A percentile compares a stretch with the other conserved stretches of the same genome.
Evolutionary conservation across 345 rosid species (phyloP).

Genomic region (Anacardium occidentale): DNA sequence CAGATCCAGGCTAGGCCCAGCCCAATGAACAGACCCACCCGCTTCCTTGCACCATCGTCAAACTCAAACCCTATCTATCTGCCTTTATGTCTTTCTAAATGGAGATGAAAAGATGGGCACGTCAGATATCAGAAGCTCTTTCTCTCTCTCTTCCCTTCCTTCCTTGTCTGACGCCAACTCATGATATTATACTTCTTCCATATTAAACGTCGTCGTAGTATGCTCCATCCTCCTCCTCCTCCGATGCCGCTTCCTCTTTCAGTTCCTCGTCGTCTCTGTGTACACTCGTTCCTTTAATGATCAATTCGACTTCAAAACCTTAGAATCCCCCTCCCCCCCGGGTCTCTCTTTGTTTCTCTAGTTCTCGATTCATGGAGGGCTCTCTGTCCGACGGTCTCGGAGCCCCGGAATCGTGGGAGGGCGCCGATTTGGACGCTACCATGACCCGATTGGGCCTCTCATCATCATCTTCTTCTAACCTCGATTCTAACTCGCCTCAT

Average conservation of each 20-base stretch:
- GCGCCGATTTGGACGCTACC: constrained; percentile 70
- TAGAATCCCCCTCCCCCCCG: background rate
- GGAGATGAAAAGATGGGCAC: background rate
- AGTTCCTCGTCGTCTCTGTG: background rate
- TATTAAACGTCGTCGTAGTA: background rate
- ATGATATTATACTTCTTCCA: constrained; percentile 22
- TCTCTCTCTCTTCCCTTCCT: constrained; percentile 1
- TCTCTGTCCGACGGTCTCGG: constrained; percentile 69
- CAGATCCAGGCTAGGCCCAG: too few species aligned
- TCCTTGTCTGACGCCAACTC: constrained; percentile 5
- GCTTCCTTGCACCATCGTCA: constrained; percentile 5
- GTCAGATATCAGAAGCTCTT: background rate
- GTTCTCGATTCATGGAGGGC: constrained; percentile 49
- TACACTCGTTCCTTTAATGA: constrained; percentile 18
- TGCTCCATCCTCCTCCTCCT: background rate
- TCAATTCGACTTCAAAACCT: background rate
- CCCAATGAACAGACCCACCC: background rate
- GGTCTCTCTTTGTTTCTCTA: background rate
- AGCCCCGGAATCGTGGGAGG: constrained; percentile 89
- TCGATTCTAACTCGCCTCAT: constrained; percentile 18
- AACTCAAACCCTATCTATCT: constrained; percentile 36
- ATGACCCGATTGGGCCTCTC: constrained; percentile 65
- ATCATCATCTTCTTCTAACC: constrained; percentile 28
- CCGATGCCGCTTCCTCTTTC: background rate
- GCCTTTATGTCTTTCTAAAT: background rate